A percentile compares a stretch with the other conserved stretches of the same genome.
Evolutionary conservation across 495 filamentous ascomycete species (phyloP).

Genomic region (Terfezia boudieri): DNA sequence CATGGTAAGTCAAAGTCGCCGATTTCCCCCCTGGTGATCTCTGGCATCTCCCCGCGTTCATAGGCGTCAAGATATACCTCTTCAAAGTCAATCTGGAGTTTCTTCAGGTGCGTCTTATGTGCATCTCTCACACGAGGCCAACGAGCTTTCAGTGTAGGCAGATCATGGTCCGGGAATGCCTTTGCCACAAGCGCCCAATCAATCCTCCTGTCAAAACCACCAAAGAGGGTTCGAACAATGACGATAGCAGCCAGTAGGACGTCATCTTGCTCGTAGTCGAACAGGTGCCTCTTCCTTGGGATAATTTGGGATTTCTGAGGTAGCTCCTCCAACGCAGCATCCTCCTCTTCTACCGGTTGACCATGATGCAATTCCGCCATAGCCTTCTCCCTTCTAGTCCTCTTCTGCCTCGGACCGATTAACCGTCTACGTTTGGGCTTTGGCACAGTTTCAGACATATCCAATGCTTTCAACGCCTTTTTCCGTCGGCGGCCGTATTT

Average conservation of each 20-base stretch:
- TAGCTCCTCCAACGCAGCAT: slow-evolving; percentile 10
- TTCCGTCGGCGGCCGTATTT: neutral
- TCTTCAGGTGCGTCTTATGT: slow-evolving; percentile 38
- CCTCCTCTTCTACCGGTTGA: slow-evolving; percentile 5
- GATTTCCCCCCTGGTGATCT: slow-evolving; percentile 48
- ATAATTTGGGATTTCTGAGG: slow-evolving; percentile 5
- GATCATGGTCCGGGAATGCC: slow-evolving; percentile 39
- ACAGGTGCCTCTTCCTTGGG: slow-evolving; percentile 15
- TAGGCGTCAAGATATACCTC: slow-evolving; percentile 56
- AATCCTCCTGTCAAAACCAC: slow-evolving; percentile 42
- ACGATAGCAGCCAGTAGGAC: slow-evolving; percentile 45
- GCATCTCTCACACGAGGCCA: slow-evolving; percentile 37
- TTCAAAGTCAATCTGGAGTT: slow-evolving; percentile 57
- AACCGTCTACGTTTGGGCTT: neutral
- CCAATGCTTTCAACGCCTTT: slow-evolving; percentile 1
- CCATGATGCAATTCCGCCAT: slow-evolving; percentile 14
- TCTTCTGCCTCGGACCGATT: neutral
- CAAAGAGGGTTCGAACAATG: slow-evolving; percentile 47
- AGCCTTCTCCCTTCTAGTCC: slow-evolving; percentile 9
- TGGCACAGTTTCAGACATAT: neutral
- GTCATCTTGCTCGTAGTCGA: slow-evolving; percentile 19
- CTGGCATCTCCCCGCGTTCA: slow-evolving; percentile 38
- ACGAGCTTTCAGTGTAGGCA: slow-evolving; percentile 33
- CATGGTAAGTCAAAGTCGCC: slow-evolving; percentile 53
- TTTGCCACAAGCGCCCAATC: slow-evolving; percentile 53